Evolutionary conservation across 352 stramenopile species (phyloP).

Genomic region (Peronospora farinosa): DNA sequence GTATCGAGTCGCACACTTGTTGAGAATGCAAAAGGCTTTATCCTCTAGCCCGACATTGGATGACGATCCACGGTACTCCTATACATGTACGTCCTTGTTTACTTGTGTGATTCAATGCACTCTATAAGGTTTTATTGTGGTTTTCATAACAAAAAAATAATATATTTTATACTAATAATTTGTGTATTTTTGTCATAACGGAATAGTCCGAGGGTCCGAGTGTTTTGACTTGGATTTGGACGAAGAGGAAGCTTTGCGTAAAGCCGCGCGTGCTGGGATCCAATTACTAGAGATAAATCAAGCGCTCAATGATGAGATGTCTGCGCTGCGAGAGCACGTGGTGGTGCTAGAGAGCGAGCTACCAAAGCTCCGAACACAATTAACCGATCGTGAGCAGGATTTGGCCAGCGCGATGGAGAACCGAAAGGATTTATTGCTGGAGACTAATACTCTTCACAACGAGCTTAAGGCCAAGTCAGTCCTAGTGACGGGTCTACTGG

Average conservation of each 20-base stretch:
- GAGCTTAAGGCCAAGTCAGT: conserved; percentile 54
- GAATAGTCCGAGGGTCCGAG: conserved; percentile 24
- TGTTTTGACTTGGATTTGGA: conserved; percentile 39
- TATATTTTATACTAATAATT: neutral
- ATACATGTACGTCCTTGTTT: conserved; percentile 12
- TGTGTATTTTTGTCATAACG: conserved; percentile 14
- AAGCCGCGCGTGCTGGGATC: conserved; percentile 62
- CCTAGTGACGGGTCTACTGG: conserved; percentile 48
- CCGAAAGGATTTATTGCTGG: conserved; percentile 38
- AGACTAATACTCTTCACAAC: conserved; percentile 48
- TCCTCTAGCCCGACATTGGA: conserved; percentile 20
- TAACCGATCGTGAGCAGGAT: conserved; percentile 36
- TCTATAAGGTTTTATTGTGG: neutral
- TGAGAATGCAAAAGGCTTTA: conserved; percentile 16
- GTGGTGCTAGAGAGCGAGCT: conserved; percentile 45
- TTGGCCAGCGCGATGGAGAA: conserved; percentile 39
- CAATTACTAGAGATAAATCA: conserved; percentile 69
- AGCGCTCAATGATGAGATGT: conserved; percentile 55
- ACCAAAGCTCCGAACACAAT: conserved; percentile 36
- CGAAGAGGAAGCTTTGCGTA: conserved; percentile 57
- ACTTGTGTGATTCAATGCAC: neutral
- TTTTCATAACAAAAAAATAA: conserved; percentile 9
- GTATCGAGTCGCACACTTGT: neutral
- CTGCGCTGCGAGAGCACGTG: conserved; percentile 52
- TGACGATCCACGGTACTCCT: conserved; percentile 21